Percentiles rank a stretch among this genome's conserved stretches.
Conservation (phyloP, 306 rosid genomes). For the Albizia julibrissin region DNA sequence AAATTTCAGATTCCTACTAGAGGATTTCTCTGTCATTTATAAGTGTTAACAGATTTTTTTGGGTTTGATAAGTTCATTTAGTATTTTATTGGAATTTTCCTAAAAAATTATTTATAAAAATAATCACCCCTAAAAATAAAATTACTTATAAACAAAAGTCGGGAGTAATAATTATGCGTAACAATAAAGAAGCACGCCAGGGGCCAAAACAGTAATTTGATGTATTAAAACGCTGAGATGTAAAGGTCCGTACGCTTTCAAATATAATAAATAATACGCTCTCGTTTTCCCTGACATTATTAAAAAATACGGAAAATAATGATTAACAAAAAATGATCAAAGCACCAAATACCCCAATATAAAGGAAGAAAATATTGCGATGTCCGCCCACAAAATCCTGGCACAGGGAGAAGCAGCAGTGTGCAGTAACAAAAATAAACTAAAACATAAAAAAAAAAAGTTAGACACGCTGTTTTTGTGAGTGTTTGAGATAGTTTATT, state of each 20-base stretch:
- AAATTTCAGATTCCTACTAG: too few relatives aligned
- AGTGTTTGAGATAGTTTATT: too few relatives aligned
- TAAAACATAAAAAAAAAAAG: constrained; percentile 21
- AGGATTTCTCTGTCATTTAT: too few relatives aligned
- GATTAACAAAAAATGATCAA: neutral
- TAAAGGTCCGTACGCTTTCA: constrained; percentile 9
- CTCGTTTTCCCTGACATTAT: constrained; percentile 17
- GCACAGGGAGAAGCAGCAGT: constrained; percentile 43
- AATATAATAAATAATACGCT: constrained; percentile 25
- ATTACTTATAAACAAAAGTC: too few relatives aligned
- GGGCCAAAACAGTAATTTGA: constrained; percentile 25
- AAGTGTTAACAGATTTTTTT: too few relatives aligned
- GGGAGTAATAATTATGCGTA: neutral
- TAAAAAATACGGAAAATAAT: constrained; percentile 17
- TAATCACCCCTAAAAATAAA: too few relatives aligned
- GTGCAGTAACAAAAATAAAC: constrained; percentile 12
- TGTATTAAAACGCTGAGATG: neutral
- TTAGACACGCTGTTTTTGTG: constrained; percentile 45
- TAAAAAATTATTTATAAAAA: too few relatives aligned
- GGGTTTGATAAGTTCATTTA: too few relatives aligned
- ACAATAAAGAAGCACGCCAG: neutral
- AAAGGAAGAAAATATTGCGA: constrained; percentile 45
- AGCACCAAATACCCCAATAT: neutral
- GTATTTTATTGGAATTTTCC: too few relatives aligned
- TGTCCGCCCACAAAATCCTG: constrained; percentile 60